Evolutionary conservation across 2,329 filamentous ascomycete genomes (phyloP), one percentile per base, ranked within the genome.

Genomic region (Arthrocladium fulminans): DNA sequence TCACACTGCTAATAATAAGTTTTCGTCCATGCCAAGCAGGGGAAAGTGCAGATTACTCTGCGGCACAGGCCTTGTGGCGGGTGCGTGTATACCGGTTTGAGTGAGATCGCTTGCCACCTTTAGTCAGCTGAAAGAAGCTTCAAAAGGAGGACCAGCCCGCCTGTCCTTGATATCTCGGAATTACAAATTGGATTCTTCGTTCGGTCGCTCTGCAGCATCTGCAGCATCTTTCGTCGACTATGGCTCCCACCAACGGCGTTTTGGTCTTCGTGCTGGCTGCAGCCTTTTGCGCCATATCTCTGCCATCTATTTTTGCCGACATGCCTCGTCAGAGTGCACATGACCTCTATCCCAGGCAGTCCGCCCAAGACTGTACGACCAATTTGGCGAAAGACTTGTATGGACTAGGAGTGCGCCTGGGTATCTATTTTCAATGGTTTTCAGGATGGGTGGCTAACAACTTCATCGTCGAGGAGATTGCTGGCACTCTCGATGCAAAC

Each of bases 341-440:
- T 27, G 3, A n/a, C 2, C 3, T 47, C 2, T 19, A 17, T 19
- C 17, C 44, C 12, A 32, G 44, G 20, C 19, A 47, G 29, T 3
- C 30, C 17, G 6, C 6, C 3, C 8, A 3, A 17, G 44, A 47
- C 22, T 47, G 44, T 25, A 47, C 44, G 19, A 47, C 44, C 12
- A 24, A 39, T 17, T n/a, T 47, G 22, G 44, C 44, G 2, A 15
- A 13, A 10, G 55, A 57, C 35, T 48, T 57, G 22, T 57, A 57
- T 32, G 55, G 55, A 27, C 27, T 56, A 13, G 55, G 55, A 17
- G 48, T 57, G 23, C 44, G 55, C 13, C 35, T 53, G 19, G 55
- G 55, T 27, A 45, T 54, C 34, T 57, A 57, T 34, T 39, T 54
- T 13, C 47, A 53, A 42, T 58, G 56, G 56, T 40, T 57, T 27